These are phyloP conservation scores for Leptographium radiaticola DNA, from an alignment of 2,329 filamentous ascomycete species.

Conservation along the genomic window DNA sequence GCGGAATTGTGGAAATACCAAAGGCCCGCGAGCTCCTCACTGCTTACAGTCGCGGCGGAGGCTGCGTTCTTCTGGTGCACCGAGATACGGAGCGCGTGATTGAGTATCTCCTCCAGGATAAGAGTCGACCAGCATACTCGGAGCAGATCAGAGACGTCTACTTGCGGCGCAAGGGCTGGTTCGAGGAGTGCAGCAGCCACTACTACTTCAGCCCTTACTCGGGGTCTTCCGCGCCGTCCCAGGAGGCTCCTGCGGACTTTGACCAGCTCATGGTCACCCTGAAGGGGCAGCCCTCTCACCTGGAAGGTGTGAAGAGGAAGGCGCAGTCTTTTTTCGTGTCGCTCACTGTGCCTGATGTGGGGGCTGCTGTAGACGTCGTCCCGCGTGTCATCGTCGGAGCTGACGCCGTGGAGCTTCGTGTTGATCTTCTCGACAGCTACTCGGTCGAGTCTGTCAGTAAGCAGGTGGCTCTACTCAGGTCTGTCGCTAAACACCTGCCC, in stretches of 20 bases:
- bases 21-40: conserved; percentile 65
- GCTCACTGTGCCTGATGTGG: conserved; percentile 67
- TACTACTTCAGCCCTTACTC: conserved; percentile 74
- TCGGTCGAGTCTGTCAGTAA: conserved; percentile 64
- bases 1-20: conserved; percentile 78
- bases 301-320: conserved; percentile 44
- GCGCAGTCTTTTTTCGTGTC: conserved; percentile 86
- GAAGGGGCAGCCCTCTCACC: conserved; percentile 46
- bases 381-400: conserved; percentile 67
- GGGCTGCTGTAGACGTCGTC: conserved; percentile 49
- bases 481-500: conserved; percentile 42
- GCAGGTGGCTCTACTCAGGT: conserved; percentile 69
- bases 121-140: conserved; percentile 81
- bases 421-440: conserved; percentile 73
- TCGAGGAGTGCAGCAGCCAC: conserved; percentile 84
- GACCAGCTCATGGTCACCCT: conserved; percentile 58
- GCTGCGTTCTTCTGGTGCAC: conserved; percentile 76
- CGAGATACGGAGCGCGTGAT: conserved; percentile 81
- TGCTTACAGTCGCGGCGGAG: conserved; percentile 60
- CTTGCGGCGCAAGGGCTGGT: conserved; percentile 78
- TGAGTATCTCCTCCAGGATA: conserved; percentile 76
- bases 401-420: conserved; percentile 88
- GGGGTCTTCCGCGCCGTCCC: conserved; percentile 22
- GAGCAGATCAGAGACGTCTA: conserved; percentile 90
- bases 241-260: conserved; percentile 52